Evolutionary conservation across 75 land plant genomes (phyloP).

Genomic region (Selaginella moellendorffii): DNA sequence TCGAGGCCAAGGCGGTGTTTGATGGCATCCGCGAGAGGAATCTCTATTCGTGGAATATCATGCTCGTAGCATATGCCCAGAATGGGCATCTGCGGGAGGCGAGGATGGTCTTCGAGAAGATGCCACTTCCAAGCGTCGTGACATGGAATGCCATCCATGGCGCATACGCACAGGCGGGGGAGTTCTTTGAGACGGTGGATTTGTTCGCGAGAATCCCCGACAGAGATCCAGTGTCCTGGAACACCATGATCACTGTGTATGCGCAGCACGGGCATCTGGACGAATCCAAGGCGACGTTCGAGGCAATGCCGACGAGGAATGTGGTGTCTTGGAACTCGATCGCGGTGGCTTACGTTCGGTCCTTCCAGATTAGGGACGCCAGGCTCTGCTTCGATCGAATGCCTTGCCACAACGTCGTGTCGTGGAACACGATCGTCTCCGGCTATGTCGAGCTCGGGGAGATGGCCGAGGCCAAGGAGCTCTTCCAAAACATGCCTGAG

Average conservation of each 20-base stretch:
- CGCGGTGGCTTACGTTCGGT: background rate
- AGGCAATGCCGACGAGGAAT: background rate
- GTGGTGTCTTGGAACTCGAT: background rate
- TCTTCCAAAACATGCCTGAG: background rate
- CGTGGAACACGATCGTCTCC: background rate
- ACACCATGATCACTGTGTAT: background rate
- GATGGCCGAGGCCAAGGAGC: background rate
- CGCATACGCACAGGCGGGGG: conserved; percentile 32
- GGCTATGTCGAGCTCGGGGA: background rate
- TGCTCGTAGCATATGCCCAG: conserved; percentile 33
- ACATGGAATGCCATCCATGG: conserved; percentile 48
- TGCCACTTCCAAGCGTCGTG: conserved; percentile 34
- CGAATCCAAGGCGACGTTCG: background rate
- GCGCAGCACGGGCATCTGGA: background rate
- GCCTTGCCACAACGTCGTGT: background rate
- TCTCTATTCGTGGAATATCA: conserved; percentile 38
- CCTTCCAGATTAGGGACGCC: background rate
- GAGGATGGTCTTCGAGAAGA: conserved; percentile 18
- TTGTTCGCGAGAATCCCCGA: conserved; percentile 24
- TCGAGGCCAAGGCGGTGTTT: conserved; percentile 23
- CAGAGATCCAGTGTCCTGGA: conserved; percentile 14
- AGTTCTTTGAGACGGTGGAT: conserved; percentile 23
- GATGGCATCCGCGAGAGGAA: conserved; percentile 28
- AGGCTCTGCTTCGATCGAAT: background rate
- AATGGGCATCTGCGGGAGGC: conserved; percentile 29